Percentiles rank a stretch among this genome's conserved stretches.
Evolutionary conservation across 2,329 filamentous ascomycete species (phyloP).

Genomic region (Dendrostoma leiphaemia): DNA sequence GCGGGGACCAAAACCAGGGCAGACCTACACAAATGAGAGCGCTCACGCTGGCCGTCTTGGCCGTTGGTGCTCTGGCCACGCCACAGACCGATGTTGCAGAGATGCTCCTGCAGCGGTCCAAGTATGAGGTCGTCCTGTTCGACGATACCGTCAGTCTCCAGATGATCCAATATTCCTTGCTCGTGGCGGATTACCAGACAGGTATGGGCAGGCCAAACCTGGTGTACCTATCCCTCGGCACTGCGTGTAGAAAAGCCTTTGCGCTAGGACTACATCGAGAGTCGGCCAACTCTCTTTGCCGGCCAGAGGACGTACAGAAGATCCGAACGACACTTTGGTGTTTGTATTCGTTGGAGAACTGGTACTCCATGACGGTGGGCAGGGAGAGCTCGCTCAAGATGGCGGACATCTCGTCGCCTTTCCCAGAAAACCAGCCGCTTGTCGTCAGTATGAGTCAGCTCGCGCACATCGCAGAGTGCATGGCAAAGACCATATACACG

Average conservation of each 20-base stretch:
- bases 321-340: conserved; percentile 27
- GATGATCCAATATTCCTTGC: conserved; percentile 29
- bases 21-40: conserved; percentile 24
- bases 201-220: conserved; percentile 29
- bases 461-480: conserved; percentile 22
- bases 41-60: conserved; percentile 24
- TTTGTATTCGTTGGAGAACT: conserved; percentile 28
- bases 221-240: conserved; percentile 27
- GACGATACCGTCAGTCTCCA: conserved; percentile 30
- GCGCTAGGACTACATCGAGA: conserved; percentile 29
- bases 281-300: conserved; percentile 17
- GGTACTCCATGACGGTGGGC: conserved; percentile 23
- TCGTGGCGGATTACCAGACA: conserved; percentile 27
- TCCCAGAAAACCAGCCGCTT: conserved; percentile 21
- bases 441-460: conserved; percentile 22
- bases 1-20: conserved; percentile 3
- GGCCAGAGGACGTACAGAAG: conserved; percentile 23
- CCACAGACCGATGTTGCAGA: conserved; percentile 25
- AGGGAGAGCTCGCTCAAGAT: conserved; percentile 21
- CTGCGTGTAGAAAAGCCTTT: conserved; percentile 27
- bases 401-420: conserved; percentile 24
- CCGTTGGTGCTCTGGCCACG: conserved; percentile 26
- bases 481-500: conserved; percentile 23
- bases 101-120: conserved; percentile 24
- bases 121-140: conserved; percentile 24